Evolutionary conservation across 352 stramenopile genomes (phyloP).

Genomic region (Phytophthora ohioensis): DNA sequence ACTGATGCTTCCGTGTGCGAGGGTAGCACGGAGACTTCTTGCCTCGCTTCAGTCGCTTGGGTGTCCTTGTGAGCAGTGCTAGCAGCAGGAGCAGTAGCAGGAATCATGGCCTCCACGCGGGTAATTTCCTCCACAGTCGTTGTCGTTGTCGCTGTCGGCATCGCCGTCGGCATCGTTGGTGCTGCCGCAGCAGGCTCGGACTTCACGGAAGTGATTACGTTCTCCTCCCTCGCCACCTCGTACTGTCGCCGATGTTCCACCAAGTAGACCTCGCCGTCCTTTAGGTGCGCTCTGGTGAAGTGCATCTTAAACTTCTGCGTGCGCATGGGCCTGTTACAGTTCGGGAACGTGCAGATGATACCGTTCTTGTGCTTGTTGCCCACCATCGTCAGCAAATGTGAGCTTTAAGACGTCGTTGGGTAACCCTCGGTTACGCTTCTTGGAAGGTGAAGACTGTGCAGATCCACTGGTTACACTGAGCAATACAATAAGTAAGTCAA

Average conservation of each 20-base stretch:
- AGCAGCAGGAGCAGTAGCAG: slow-evolving; percentile 10
- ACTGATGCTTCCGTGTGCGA: slow-evolving; percentile 20
- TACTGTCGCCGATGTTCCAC: slow-evolving; percentile 81
- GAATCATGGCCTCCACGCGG: slow-evolving; percentile 1
- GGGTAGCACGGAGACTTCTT: background rate
- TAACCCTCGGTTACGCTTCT: slow-evolving; percentile 28
- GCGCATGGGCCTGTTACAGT: slow-evolving; percentile 86
- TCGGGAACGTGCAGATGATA: slow-evolving; percentile 84
- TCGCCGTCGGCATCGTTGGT: background rate
- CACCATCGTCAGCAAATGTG: slow-evolving; percentile 49
- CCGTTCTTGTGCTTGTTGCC: slow-evolving; percentile 92
- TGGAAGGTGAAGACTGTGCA: background rate
- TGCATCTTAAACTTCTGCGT: slow-evolving; percentile 91
- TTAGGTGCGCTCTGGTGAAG: slow-evolving; percentile 81
- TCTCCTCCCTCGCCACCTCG: slow-evolving; percentile 79
- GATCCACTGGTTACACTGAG: slow-evolving; percentile 28
- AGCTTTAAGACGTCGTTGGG: slow-evolving; percentile 13
- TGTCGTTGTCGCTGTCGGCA: background rate
- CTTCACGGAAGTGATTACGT: slow-evolving; percentile 17
- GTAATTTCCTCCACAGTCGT: slow-evolving; percentile 12
- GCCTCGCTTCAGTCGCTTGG: slow-evolving; percentile 22
- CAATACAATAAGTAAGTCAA: background rate
- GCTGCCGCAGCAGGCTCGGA: slow-evolving; percentile 16
- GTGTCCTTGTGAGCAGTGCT: slow-evolving; percentile 10
- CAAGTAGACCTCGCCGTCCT: slow-evolving; percentile 80